A percentile compares a stretch with the other conserved stretches of the same genome.
Evolutionary conservation across 192 early-diverging fungal species (phyloP).

Genomic region (Backusella mclennaniae): DNA sequence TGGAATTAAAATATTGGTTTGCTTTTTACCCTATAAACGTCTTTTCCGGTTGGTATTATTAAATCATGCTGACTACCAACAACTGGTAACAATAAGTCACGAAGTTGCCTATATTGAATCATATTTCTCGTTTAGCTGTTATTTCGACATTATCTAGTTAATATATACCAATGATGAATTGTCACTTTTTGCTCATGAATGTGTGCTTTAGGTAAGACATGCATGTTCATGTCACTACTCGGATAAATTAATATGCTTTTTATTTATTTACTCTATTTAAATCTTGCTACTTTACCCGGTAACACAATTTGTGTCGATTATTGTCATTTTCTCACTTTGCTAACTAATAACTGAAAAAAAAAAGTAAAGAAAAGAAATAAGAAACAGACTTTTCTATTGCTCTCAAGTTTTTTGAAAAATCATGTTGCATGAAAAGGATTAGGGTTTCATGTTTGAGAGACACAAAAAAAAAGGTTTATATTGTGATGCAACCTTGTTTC

Average conservation of each 20-base stretch:
- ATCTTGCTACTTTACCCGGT: constrained; percentile 17
- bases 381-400: not conserved
- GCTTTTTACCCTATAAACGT: constrained; percentile 42
- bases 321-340: constrained; percentile 18
- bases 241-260: not conserved
- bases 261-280: not conserved
- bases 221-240: not conserved
- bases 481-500: not conserved
- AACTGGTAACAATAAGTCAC: constrained; percentile 85
- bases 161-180: constrained; percentile 86
- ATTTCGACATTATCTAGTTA: not conserved
- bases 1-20: not conserved
- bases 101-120: constrained; percentile 76
- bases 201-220: constrained; percentile 58
- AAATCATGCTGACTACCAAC: constrained; percentile 66
- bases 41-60: constrained; percentile 73
- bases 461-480: not conserved
- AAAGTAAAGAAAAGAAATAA: not conserved
- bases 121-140: not conserved
- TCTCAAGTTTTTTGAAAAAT: not conserved
- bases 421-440: not conserved
- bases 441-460: constrained; percentile 6
- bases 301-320: constrained; percentile 22
- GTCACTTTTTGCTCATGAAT: constrained; percentile 79
- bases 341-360: not conserved